Evolutionary conservation across 2,329 filamentous ascomycete species (phyloP), one percentile per base, ranked within the genome.

Genomic region (Diaporthe aspalathi): DNA sequence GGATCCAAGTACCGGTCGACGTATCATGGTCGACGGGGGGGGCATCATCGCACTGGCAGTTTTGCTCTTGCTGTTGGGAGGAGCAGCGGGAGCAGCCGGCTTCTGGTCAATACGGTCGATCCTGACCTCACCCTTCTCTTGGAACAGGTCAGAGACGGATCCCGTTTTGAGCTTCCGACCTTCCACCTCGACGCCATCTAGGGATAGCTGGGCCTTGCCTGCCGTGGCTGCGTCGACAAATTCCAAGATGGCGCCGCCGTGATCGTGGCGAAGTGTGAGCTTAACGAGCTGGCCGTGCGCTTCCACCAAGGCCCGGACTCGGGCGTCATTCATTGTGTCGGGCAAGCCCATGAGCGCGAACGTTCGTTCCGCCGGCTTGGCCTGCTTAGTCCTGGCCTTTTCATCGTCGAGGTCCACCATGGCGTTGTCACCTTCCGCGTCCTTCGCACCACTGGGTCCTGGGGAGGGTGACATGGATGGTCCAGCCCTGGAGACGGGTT

Each of bases 321-420:
- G 93, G 1, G 93, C 90, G 77, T 97, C 94, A 74, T 97, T 98
- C 77, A 98, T 90, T 0, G 95, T 98, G 78, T 98, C 96, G 0
- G 96, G 94, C 1, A 99, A 85, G 73, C 95, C 92, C 82, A 98
- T 89, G 35, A 99, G 84, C 12, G 92, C 92, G 63, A 98, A 87
- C 0, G 93, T 96, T 67, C 70, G 68, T 12, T 29, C 78, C 74
- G 76, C 72, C 24, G 71, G 71, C 67, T 53, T 74, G 67, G 75
- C 74, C 11, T 74, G 73, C 47, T 74, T 70, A 3, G 70, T 6
- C 22, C 47, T 63, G 20, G 43, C 24, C 62, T 73, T 22, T 45
- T 27, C 65, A 62, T 17, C 70, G 72, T 49, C 73, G 29, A 76
- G 73, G 27, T 83, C 80, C 0, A 79, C 68, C 77, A 83, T 85